These are phyloP conservation scores for Fraxinus paxiana DNA, from an alignment of 305 asterid species.

Conservation along the genomic window DNA sequence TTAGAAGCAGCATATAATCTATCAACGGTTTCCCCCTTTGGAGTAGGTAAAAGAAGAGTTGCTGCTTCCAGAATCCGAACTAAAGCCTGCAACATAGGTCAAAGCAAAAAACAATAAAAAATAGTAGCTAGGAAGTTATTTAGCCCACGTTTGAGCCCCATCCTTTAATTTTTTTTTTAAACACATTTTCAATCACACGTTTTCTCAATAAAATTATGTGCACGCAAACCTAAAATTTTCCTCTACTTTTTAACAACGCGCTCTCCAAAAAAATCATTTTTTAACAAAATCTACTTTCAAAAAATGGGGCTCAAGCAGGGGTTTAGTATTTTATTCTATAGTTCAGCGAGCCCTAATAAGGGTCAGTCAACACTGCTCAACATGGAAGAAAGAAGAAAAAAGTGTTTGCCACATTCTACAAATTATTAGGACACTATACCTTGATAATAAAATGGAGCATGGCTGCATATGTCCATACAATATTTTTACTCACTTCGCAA, in stretches of 20 bases:
- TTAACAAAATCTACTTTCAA: background rate
- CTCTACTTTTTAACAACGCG: background rate
- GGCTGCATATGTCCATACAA: background rate
- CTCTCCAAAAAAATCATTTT: background rate
- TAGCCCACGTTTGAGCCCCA: background rate
- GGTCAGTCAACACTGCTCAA: background rate
- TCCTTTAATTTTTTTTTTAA: background rate
- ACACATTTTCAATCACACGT: background rate
- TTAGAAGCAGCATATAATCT: constrained; percentile 33
- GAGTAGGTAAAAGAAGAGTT: constrained; percentile 28
- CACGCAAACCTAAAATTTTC: background rate
- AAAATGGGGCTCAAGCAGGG: background rate
- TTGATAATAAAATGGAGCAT: background rate
- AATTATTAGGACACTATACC: background rate
- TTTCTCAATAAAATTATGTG: background rate
- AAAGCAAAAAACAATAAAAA: background rate
- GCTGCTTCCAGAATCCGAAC: constrained; percentile 38
- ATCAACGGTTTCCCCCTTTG: constrained; percentile 37
- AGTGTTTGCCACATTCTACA: background rate
- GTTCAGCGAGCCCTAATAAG: background rate
- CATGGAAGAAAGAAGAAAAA: background rate
- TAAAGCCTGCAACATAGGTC: constrained; percentile 39
- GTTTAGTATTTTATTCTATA: background rate
- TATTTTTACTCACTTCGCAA: background rate
- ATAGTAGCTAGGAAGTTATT: background rate